phyloP scores from a whole-genome alignment of 129 eudicot genomes.

The Kitagawia praeruptora region DNA sequence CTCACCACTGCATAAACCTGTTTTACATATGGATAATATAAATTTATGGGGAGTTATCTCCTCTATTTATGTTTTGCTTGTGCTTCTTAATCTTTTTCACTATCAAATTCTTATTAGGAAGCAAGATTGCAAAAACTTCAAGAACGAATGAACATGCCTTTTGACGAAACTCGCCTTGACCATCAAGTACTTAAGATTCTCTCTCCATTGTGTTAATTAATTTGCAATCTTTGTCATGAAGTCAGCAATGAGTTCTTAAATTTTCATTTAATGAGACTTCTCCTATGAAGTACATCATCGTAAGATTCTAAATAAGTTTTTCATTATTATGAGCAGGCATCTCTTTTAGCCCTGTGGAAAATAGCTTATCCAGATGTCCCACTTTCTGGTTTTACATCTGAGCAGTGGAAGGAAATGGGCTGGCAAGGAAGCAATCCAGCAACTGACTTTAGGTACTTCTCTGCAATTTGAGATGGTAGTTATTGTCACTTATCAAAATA shows the following conservation, averaged over 20 bases:
- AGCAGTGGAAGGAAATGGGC: slow-evolving; percentile 93
- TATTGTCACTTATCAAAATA: background rate
- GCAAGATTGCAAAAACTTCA: slow-evolving; percentile 52
- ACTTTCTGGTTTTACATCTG: slow-evolving; percentile 63
- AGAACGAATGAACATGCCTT: slow-evolving; percentile 51
- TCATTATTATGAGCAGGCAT: slow-evolving; percentile 46
- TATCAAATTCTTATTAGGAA: slow-evolving; percentile 38
- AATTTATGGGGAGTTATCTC: background rate
- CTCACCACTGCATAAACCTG: background rate
- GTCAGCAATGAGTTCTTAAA: background rate
- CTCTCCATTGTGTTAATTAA: background rate
- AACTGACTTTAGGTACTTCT: slow-evolving; percentile 62
- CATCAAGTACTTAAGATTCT: slow-evolving; percentile 47
- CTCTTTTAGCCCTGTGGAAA: slow-evolving; percentile 59
- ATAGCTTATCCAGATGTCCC: slow-evolving; percentile 48
- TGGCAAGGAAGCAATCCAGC: slow-evolving; percentile 91
- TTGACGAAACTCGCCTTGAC: slow-evolving; percentile 55
- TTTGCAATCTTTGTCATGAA: background rate
- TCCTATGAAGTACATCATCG: background rate
- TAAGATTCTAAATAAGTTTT: slow-evolving; percentile 13
- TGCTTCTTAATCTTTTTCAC: background rate
- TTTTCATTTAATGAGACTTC: background rate
- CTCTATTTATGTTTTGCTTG: background rate
- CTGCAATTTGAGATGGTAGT: slow-evolving; percentile 1
- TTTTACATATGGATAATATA: background rate